Base-by-base conservation (phyloP, 306 rosid genomes). In the Acmispon strigosus region DNA sequence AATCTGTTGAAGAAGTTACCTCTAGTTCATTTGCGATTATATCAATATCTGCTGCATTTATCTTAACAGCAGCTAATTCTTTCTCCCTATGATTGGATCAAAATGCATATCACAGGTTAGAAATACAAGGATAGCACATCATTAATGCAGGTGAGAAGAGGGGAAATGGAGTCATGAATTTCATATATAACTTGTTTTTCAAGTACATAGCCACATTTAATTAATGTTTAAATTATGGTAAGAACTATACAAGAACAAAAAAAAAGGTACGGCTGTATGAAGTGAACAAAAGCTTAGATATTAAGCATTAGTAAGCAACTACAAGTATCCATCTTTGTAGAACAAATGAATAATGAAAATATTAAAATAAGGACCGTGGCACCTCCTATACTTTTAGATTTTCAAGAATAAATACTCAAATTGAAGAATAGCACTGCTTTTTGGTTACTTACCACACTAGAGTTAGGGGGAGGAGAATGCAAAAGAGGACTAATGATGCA, bases 21-120 rank as follows among this genome's bases (percentile, higher is more conserved):
- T 94, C 99, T 18, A 94, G 84, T 56, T 94, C 99, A 67, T 84
- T 87, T 8, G 95, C 99, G 24, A 91, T 94, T 73, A 94, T 82
- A 81, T 91, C 96, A 76, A 94, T 87, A 11, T 94, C 96, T 3
- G 85, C 92, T 11, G 92, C 80, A 69, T 89, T 91, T 71, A 94
- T 94, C 85, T 91, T 86, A 18, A 94, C 97, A 14, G 97, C 87
- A 27, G 99, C 96, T 78, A 94, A 70, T 66, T 91, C 97, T 72
- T 89, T 94, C 77, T 94, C 99, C 79, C 99, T 94, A 74, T 8
- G 69, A 83, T 56, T 19, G 22, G 48, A 65, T 11, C 50, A 77
- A 17, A 52, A 66, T 19, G 24, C 37, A 60, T 48, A 45, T 22
- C 4, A 65, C 14, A 4, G 48, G 45, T 65, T 43, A 64, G 72